Percentiles rank a stretch among this genome's conserved stretches.
These are phyloP conservation scores for Thraustochytrium striatum DNA, from an alignment of 352 stramenopile genomes.

Conservation along the genomic window DNA sequence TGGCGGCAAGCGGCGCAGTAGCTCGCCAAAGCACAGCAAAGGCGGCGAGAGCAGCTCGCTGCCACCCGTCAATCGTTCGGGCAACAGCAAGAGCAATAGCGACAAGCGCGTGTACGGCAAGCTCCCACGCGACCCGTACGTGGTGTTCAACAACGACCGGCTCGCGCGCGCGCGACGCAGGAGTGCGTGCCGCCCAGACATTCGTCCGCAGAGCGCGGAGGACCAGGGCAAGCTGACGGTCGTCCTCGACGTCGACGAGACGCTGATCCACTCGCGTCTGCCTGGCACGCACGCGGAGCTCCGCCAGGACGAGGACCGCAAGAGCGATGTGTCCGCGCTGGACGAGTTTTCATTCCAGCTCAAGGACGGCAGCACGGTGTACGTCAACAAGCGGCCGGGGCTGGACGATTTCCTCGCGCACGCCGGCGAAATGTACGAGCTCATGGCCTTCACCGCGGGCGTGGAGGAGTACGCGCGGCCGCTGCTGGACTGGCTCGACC, in stretches of 20 bases:
- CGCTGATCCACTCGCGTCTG: constrained; percentile 79
- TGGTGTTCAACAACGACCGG: too few species aligned
- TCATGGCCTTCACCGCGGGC: constrained; percentile 96
- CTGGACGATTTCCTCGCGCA: constrained; percentile 91
- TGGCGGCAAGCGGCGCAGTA: too few species aligned
- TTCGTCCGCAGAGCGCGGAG: constrained; percentile 35
- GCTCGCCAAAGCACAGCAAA: too few species aligned
- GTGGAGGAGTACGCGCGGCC: constrained; percentile 96
- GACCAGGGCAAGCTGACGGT: constrained; percentile 78
- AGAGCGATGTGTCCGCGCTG: constrained; percentile 66
- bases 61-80: too few species aligned
- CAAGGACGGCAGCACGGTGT: constrained; percentile 76
- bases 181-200: background rate
- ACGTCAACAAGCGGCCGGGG: constrained; percentile 82
- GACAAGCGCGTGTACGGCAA: too few species aligned
- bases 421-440: constrained; percentile 93
- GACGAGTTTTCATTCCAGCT: constrained; percentile 95
- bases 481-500: constrained; percentile 91
- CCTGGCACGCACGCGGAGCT: constrained; percentile 67
- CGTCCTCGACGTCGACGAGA: constrained; percentile 94
- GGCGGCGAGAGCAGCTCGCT: too few species aligned
- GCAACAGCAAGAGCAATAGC: too few species aligned
- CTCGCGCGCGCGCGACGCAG: too few species aligned
- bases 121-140: too few species aligned
- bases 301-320: constrained; percentile 61